A percentile compares a stretch with the other conserved stretches of the same genome.
phyloP scores from a whole-genome alignment of 306 rosid species.

The Alnus rubra region DNA sequence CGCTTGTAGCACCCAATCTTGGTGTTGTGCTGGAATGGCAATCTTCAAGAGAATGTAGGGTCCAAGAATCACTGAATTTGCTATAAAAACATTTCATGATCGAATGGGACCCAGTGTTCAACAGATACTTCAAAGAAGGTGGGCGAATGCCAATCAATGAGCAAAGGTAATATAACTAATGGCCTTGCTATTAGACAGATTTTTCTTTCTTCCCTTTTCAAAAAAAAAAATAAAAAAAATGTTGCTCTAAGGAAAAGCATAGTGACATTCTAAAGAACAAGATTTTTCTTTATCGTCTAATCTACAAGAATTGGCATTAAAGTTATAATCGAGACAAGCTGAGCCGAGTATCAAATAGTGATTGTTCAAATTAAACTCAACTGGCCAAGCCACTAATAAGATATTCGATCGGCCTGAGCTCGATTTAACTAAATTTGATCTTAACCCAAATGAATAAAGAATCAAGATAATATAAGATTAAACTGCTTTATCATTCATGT shows the following conservation, averaged over 20 bases:
- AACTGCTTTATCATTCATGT: too few species aligned
- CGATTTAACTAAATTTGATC: too few species aligned
- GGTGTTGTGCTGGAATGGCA: slow-evolving; percentile 14
- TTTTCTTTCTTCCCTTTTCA: too few species aligned
- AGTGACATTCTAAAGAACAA: not conserved
- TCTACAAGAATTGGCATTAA: not conserved
- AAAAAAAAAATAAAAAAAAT: too few species aligned
- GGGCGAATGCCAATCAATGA: not conserved
- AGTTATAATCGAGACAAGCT: too few species aligned
- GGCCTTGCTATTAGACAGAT: not conserved
- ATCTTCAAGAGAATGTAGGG: slow-evolving; percentile 3
- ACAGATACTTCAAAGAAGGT: not conserved
- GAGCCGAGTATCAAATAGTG: too few species aligned
- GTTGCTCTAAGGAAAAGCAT: not conserved
- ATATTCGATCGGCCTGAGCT: too few species aligned
- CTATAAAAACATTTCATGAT: not conserved
- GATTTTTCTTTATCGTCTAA: not conserved
- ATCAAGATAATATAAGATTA: too few species aligned
- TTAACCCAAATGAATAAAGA: too few species aligned
- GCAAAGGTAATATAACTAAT: not conserved
- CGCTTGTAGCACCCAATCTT: slow-evolving; percentile 16
- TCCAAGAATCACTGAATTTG: slow-evolving; percentile 18
- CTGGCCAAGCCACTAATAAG: too few species aligned
- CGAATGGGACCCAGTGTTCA: not conserved
- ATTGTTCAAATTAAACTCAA: too few species aligned